Base-by-base conservation (phyloP, 805 yeast species). In the Henningerozyma blattae region DNA sequence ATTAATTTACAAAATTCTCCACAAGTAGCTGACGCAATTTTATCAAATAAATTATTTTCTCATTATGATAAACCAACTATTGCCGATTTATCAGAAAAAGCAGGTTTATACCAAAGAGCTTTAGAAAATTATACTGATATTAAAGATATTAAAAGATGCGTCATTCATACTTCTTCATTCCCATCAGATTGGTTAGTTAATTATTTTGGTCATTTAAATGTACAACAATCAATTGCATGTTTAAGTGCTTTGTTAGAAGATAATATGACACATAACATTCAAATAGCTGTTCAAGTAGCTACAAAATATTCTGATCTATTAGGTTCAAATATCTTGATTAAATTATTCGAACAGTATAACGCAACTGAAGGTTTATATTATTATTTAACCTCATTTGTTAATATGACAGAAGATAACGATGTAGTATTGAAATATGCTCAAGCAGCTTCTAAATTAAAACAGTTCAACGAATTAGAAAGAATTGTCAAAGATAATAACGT, bases 11-110 rank as follows among this genome's bases (percentile, higher is more conserved):
- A 83, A 54, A 91, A 87, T 57, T 97, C 98, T n/a, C 99, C 99
- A 33, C 98, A 91, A 68, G 99, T 91, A 37, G 99, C 98, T 28
- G 98, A 91, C 61, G 99, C 99, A 15, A 91, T 91, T 45, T 68
- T 91, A 50, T 95, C 96, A 39, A 91, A 89, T 60, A 76, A 77
- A 39, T 87, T 91, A 84, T 91, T 93, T 65, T 75, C 87, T 45
- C 95, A 87, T 56, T 91, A 84, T 59, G 98, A 91, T 59, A 81
- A 84, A 49, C 86, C 93, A 47, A 79, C 93, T 22, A 78, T 91
- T 54, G 98, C 97, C 15, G 71, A 77, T 38, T 70, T 93, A 45
- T 76, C 95, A 59, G 99, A 91, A 63, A 85, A 85, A 62, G 89
- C 95, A 13, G 97, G 97, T 15, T 70, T 91, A 44, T 77, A 69